A percentile compares a stretch with the other conserved stretches of the same genome.
Evolutionary conservation across 768 basidiomycete genomes (phyloP).

Genomic region (Suillus luteus): DNA sequence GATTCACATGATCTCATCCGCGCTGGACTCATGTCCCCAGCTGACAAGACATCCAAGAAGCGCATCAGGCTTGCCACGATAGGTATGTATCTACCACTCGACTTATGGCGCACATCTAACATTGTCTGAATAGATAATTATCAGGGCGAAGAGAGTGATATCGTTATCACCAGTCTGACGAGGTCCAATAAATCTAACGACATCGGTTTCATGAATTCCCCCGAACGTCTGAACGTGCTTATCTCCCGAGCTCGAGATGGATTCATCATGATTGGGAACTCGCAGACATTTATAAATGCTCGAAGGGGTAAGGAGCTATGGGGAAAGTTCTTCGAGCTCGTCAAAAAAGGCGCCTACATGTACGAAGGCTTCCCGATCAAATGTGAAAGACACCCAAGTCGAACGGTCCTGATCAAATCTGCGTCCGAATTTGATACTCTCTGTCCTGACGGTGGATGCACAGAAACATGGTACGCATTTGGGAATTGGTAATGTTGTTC

Average conservation of each 20-base stretch:
- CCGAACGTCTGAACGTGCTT: constrained; percentile 70
- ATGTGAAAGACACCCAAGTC: constrained; percentile 57
- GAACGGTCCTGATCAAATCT: constrained; percentile 37
- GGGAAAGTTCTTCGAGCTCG: constrained; percentile 47
- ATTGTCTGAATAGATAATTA: constrained; percentile 57
- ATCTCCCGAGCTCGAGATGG: constrained; percentile 68
- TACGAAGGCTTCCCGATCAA: constrained; percentile 60
- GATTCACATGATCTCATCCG: constrained; percentile 59
- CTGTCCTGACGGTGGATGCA: constrained; percentile 67
- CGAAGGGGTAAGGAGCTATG: constrained; percentile 55
- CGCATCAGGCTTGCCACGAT: constrained; percentile 64
- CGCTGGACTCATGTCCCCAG: constrained; percentile 52
- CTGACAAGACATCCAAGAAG: constrained; percentile 42
- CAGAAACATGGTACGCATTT: constrained; percentile 52
- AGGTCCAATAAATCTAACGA: constrained; percentile 55
- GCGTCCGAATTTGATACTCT: constrained; percentile 51
- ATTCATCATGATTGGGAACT: constrained; percentile 67
- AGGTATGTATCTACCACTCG: constrained; percentile 39
- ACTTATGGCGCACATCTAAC: not conserved
- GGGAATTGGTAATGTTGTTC: not conserved
- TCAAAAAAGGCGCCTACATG: constrained; percentile 46
- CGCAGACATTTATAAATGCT: constrained; percentile 55
- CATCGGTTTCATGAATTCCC: constrained; percentile 73
- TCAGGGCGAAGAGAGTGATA: constrained; percentile 74
- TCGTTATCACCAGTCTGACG: constrained; percentile 62